phyloP scores from a whole-genome alignment of 192 early-diverging fungal genomes.

The Phlyctochytrium bullatum region DNA sequence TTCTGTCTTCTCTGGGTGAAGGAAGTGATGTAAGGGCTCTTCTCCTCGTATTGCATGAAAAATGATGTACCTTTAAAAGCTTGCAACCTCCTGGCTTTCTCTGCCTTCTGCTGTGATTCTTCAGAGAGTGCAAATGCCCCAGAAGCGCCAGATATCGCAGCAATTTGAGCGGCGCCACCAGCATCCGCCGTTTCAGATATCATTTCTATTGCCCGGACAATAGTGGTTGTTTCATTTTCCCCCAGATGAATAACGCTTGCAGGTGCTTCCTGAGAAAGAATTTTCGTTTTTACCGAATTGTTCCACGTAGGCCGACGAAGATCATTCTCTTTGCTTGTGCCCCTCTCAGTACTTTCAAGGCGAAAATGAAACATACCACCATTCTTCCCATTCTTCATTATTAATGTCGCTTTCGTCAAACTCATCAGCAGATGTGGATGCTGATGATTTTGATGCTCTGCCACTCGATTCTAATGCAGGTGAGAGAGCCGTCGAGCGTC shows the following conservation, averaged over 20 bases:
- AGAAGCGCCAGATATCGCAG: background rate
- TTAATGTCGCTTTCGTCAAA: background rate
- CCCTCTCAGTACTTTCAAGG: background rate
- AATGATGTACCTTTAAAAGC: too few species aligned
- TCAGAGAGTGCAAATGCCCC: too few species aligned
- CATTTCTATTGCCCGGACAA: background rate
- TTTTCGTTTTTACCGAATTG: slow-evolving; percentile 1
- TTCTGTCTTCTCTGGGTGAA: too few species aligned
- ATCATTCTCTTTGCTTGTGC: background rate
- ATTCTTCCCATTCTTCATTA: slow-evolving; percentile 4
- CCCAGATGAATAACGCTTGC: background rate
- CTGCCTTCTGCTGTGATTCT: too few species aligned
- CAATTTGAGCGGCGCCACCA: background rate
- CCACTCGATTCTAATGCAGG: background rate
- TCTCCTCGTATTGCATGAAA: too few species aligned
- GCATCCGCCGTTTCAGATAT: background rate
- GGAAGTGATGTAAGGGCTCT: too few species aligned
- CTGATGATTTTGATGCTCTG: background rate
- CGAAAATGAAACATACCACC: background rate
- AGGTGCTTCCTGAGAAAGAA: background rate
- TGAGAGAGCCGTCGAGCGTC: background rate
- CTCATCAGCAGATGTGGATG: background rate
- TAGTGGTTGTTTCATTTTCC: background rate
- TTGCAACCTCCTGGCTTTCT: too few species aligned
- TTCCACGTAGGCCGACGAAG: background rate